phyloP scores from a whole-genome alignment of 192 early-diverging fungal species.

The Coemansia sp. region DNA sequence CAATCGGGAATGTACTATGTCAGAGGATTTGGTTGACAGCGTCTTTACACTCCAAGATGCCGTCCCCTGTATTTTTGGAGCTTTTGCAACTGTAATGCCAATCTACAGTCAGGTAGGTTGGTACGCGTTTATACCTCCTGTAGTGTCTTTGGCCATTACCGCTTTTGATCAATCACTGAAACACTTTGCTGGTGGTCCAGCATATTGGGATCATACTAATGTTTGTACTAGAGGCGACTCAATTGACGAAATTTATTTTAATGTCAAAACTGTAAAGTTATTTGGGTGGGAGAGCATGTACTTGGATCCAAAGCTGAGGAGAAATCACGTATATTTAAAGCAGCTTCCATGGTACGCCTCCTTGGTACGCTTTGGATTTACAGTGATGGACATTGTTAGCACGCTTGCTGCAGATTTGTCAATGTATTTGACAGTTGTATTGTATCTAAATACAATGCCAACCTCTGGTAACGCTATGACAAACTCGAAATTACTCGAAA shows the following conservation, averaged over 20 bases:
- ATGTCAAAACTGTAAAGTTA: slow-evolving; percentile 1
- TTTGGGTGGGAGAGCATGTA: slow-evolving; percentile 12
- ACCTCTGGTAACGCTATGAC: not conserved
- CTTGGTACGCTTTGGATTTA: not conserved
- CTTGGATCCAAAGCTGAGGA: not conserved
- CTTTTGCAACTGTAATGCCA: not conserved
- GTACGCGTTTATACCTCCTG: not conserved
- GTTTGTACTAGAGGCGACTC: not conserved
- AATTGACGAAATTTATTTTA: not conserved
- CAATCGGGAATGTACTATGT: too few relatives aligned
- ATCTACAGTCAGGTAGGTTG: not conserved
- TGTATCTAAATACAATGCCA: not conserved
- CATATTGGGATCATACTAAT: not conserved
- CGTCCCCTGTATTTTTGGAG: not conserved
- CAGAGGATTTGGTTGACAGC: not conserved
- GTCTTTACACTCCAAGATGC: not conserved
- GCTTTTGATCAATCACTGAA: not conserved
- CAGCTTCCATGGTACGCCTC: slow-evolving; percentile 1
- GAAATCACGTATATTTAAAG: not conserved
- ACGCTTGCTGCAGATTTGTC: not conserved
- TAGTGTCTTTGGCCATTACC: not conserved
- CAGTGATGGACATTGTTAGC: not conserved
- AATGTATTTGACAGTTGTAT: not conserved
- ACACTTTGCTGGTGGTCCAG: not conserved
- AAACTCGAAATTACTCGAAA: not conserved